These are phyloP conservation scores for Lecanicillium sp. DNA, from an alignment of 2,329 filamentous ascomycete species.

Conservation along the genomic window DNA sequence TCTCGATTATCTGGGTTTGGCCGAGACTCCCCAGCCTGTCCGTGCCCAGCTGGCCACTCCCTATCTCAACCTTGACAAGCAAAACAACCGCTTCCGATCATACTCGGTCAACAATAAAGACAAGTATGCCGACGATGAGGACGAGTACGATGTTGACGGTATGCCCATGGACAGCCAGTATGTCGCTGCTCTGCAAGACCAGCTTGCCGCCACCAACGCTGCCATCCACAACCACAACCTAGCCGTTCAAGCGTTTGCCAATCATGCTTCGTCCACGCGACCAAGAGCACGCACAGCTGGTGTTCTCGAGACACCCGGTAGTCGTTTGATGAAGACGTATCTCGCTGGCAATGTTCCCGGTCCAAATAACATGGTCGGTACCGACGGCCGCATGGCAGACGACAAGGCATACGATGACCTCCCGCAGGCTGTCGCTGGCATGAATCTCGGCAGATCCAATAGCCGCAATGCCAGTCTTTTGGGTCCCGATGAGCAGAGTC, in stretches of 20 bases:
- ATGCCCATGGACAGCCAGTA: conserved; percentile 47
- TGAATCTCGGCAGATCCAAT: conserved; percentile 62
- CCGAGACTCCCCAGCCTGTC: conserved; percentile 80
- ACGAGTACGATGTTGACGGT: conserved; percentile 55
- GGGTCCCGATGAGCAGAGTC: conserved; percentile 64
- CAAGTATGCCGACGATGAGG: conserved; percentile 85
- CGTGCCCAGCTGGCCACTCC: conserved; percentile 67
- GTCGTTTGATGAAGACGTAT: conserved; percentile 61
- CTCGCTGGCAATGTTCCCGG: conserved; percentile 62
- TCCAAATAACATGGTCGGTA: conserved; percentile 65
- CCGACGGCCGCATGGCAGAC: conserved; percentile 67
- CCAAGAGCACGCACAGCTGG: conserved; percentile 88
- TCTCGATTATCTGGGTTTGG: conserved; percentile 88
- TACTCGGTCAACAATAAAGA: conserved; percentile 99
- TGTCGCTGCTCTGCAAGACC: conserved; percentile 53
- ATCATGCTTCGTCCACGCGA: conserved; percentile 69
- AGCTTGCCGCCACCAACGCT: conserved; percentile 55
- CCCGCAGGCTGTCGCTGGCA: conserved; percentile 70
- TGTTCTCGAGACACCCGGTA: conserved; percentile 71
- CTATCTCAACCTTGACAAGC: conserved; percentile 67
- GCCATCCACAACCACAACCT: conserved; percentile 86
- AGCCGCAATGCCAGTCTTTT: conserved; percentile 61
- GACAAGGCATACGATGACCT: conserved; percentile 74
- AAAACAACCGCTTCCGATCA: conserved; percentile 82
- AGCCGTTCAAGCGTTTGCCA: conserved; percentile 86